Percentiles rank a stretch among this genome's conserved stretches.
Evolutionary conservation across 2,329 filamentous ascomycete species (phyloP).

Genomic region (Zelopaecilomyces penicillatus): DNA sequence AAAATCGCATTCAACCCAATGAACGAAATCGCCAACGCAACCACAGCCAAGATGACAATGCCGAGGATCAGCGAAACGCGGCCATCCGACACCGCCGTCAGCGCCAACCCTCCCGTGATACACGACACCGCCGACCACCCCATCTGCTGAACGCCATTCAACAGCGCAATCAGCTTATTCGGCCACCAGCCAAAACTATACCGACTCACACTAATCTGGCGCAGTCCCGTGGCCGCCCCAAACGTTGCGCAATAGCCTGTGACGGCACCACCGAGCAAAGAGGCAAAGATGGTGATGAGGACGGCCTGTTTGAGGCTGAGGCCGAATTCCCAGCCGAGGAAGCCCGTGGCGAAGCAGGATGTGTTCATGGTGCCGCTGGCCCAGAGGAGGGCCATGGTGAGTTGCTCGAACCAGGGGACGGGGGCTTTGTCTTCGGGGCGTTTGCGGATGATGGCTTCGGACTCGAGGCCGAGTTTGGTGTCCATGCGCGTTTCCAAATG

Average conservation of each 20-base stretch:
- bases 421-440: constrained; percentile 30
- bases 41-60: constrained; percentile 42
- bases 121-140: constrained; percentile 44
- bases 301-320: constrained; percentile 36
- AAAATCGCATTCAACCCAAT: constrained; percentile 42
- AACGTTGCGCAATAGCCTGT: constrained; percentile 41
- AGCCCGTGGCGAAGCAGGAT: constrained; percentile 42
- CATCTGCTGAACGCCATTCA: constrained; percentile 30
- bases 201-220: constrained; percentile 41
- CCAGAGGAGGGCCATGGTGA: constrained; percentile 45
- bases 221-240: constrained; percentile 40
- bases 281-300: constrained; percentile 36
- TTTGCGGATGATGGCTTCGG: constrained; percentile 37
- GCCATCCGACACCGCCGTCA: constrained; percentile 37
- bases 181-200: constrained; percentile 45
- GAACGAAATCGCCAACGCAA: constrained; percentile 42
- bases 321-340: constrained; percentile 41
- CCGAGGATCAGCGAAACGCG: constrained; percentile 40
- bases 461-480: constrained; percentile 39
- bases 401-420: constrained; percentile 29
- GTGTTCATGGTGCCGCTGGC: constrained; percentile 43
- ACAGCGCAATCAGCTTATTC: constrained; percentile 38
- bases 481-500: constrained; percentile 36
- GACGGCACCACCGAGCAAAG: constrained; percentile 25
- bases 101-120: constrained; percentile 42